Conservation (phyloP, 164 flowering plant species). For the Chloranthus sessilifolius region DNA sequence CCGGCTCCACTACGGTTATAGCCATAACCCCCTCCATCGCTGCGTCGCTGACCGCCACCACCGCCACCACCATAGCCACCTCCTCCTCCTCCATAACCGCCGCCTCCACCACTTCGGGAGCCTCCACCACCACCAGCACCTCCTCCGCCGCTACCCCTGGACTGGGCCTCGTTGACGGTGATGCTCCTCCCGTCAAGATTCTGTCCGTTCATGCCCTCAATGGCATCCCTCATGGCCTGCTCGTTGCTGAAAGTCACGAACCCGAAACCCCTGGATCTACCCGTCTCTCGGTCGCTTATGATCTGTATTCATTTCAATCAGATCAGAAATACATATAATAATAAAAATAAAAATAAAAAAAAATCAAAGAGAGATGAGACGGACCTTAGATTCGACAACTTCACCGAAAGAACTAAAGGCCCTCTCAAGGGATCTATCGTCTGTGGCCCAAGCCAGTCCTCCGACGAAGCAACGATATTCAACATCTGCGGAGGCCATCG, state of each 20-base stretch:
- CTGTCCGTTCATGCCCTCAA: conserved; percentile 51
- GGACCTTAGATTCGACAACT: conserved; percentile 28
- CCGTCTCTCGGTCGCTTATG: conserved; percentile 49
- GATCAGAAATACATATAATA: not conserved
- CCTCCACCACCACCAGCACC: conserved; percentile 22
- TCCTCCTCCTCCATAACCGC: conserved; percentile 17
- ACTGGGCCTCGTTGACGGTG: conserved; percentile 50
- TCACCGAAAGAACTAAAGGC: conserved; percentile 26
- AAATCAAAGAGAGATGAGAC: conserved; percentile 5
- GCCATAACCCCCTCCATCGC: conserved; percentile 22
- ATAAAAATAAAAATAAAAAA: not conserved
- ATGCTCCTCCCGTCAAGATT: conserved; percentile 40
- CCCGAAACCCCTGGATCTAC: conserved; percentile 48
- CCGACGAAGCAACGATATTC: conserved; percentile 30
- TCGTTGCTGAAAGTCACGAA: conserved; percentile 41
- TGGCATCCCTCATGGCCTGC: conserved; percentile 38
- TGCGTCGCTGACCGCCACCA: conserved; percentile 15
- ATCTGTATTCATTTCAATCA: conserved; percentile 17
- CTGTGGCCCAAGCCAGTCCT: conserved; percentile 29
- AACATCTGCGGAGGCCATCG: conserved; percentile 21
- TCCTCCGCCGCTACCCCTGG: conserved; percentile 30
- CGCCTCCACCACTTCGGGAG: conserved; percentile 19
- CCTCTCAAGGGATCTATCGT: conserved; percentile 18
- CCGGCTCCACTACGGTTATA: conserved; percentile 16
- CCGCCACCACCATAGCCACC: conserved; percentile 13